Evolutionary conservation across 148 eudicot species (phyloP).

Genomic region (Drosera capensis): DNA sequence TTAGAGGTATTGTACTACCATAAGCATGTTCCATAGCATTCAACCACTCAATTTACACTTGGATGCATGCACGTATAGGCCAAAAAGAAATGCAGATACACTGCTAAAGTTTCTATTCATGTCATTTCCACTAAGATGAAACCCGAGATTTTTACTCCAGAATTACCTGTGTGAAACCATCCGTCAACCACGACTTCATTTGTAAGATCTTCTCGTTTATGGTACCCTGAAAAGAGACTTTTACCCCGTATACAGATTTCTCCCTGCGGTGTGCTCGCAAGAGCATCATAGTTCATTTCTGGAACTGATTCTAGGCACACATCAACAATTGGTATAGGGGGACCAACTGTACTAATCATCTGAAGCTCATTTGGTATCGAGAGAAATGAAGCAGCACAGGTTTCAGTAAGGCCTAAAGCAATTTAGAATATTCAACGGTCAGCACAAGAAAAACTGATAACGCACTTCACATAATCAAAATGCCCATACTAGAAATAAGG

Average conservation of each 20-base stretch:
- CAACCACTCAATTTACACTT: no score
- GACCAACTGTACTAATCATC: slow-evolving; percentile 89
- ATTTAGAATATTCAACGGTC: neutral
- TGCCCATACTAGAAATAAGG: no score
- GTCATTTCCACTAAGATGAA: no score
- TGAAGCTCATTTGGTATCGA: slow-evolving; percentile 47
- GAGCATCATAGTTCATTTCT: slow-evolving; percentile 90
- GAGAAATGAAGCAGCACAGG: slow-evolving; percentile 80
- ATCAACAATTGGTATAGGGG: slow-evolving; percentile 71
- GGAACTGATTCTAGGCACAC: slow-evolving; percentile 86
- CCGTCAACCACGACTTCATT: slow-evolving; percentile 58
- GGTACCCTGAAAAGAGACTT: slow-evolving; percentile 65
- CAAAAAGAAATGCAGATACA: no score
- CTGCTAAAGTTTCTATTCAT: no score
- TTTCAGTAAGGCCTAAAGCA: slow-evolving; percentile 85
- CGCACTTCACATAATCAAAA: no score
- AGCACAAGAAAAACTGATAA: neutral
- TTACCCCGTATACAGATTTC: slow-evolving; percentile 76
- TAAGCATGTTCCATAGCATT: neutral
- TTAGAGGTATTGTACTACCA: neutral
- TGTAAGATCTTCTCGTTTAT: slow-evolving; percentile 78
- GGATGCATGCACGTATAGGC: no score
- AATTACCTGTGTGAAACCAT: slow-evolving; percentile 99
- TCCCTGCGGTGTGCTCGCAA: slow-evolving; percentile 59
- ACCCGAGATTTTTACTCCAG: no score